Conservation (phyloP, 495 filamentous ascomycete species). For the Penicillium atrosanguineum region DNA sequence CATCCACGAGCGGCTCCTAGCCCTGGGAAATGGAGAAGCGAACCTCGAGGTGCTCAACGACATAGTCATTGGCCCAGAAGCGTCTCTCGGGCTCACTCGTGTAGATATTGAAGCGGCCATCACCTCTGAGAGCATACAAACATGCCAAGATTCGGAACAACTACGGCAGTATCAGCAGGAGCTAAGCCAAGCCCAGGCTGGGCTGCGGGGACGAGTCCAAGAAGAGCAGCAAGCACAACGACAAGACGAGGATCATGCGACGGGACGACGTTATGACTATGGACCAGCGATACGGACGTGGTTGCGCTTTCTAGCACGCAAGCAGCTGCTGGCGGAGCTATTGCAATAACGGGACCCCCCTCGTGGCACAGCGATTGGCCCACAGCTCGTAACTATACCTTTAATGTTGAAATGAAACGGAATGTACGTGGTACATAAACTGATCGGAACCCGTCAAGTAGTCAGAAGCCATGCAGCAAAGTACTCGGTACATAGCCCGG, state of each 20-base stretch:
- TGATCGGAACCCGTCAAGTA: not conserved
- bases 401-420: not conserved
- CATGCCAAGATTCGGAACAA: conserved; percentile 24
- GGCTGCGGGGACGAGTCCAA: conserved; percentile 36
- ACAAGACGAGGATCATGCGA: conserved; percentile 46
- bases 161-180: conserved; percentile 26
- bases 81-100: conserved; percentile 32
- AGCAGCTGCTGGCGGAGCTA: conserved; percentile 33
- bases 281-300: conserved; percentile 45
- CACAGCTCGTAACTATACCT: conserved; percentile 3
- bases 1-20: conserved; percentile 32
- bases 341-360: conserved; percentile 14
- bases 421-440: not conserved
- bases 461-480: not conserved
- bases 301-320: conserved; percentile 43
- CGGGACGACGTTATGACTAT: conserved; percentile 47
- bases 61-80: conserved; percentile 33
- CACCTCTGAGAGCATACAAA: conserved; percentile 11
- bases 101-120: conserved; percentile 30
- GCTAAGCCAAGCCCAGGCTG: conserved; percentile 32
- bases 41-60: conserved; percentile 9
- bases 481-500: too few species aligned
- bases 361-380: conserved; percentile 34
- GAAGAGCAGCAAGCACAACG: conserved; percentile 42
- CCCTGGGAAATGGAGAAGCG: conserved; percentile 1